These are phyloP conservation scores for Phytophthora citrophthora DNA, from an alignment of 352 stramenopile species.

Conservation along the genomic window DNA sequence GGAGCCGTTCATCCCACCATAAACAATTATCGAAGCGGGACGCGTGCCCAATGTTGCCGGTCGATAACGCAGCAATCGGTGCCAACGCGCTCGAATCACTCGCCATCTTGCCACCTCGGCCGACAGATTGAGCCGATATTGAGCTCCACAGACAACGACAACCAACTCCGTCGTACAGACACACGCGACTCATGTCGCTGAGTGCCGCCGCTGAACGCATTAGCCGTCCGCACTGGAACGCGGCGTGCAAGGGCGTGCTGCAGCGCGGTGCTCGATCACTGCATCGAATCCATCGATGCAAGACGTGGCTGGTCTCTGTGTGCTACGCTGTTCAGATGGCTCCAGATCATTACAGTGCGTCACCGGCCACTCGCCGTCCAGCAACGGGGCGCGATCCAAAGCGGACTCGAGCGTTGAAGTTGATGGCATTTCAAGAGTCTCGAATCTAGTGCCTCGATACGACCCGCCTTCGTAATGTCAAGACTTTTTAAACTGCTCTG, in stretches of 20 bases:
- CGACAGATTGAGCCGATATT: neutral
- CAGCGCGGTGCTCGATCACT: neutral
- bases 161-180: constrained; percentile 8
- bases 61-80: constrained; percentile 9
- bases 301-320: constrained; percentile 11
- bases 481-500: too few relatives aligned
- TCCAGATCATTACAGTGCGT: constrained; percentile 35
- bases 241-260: constrained; percentile 18
- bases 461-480: too few relatives aligned
- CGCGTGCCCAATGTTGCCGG: neutral
- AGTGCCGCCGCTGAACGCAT: constrained; percentile 7
- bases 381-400: constrained; percentile 11
- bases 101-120: neutral
- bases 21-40: constrained; percentile 31
- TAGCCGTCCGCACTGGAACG: constrained; percentile 20
- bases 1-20: constrained; percentile 17
- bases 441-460: neutral
- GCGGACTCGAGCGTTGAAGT: constrained; percentile 9
- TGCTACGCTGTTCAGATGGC: constrained; percentile 29
- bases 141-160: neutral
- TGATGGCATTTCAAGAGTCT: constrained; percentile 2
- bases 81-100: constrained; percentile 1
- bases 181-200: constrained; percentile 9
- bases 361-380: constrained; percentile 17
- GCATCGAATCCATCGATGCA: neutral